Conservation (phyloP, 2,329 filamentous ascomycete genomes). For the Pseudocercospora crystallina region DNA sequence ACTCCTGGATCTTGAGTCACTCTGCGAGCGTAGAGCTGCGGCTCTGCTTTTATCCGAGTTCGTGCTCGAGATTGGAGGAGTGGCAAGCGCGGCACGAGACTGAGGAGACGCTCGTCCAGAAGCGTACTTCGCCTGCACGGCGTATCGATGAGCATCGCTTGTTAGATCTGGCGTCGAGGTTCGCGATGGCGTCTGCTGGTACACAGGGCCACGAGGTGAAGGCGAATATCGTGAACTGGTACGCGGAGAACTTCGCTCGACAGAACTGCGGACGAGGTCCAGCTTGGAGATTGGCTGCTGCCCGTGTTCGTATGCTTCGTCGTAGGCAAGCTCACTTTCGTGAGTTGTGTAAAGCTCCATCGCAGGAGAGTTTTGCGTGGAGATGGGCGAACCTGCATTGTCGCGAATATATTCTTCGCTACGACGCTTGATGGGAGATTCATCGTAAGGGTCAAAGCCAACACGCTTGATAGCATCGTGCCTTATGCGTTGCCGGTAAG, state of each 20-base stretch:
- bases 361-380: slow-evolving; percentile 10
- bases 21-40: slow-evolving; percentile 18
- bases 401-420: slow-evolving; percentile 61
- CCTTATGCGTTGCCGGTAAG: slow-evolving; percentile 60
- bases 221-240: slow-evolving; percentile 12
- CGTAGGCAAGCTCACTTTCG: slow-evolving; percentile 10
- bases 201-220: slow-evolving; percentile 13
- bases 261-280: slow-evolving; percentile 9
- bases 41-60: slow-evolving; percentile 17
- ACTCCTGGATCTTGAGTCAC: slow-evolving; percentile 22
- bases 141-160: slow-evolving; percentile 18
- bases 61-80: slow-evolving; percentile 19
- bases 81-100: slow-evolving; percentile 9
- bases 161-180: slow-evolving; percentile 21
- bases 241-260: slow-evolving; percentile 4
- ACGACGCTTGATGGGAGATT: slow-evolving; percentile 65
- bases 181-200: slow-evolving; percentile 26
- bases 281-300: slow-evolving; percentile 17
- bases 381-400: slow-evolving; percentile 10
- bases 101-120: slow-evolving; percentile 2
- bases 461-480: slow-evolving; percentile 61
- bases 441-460: slow-evolving; percentile 71
- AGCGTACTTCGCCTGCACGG: slow-evolving; percentile 16
- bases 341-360: neutral
- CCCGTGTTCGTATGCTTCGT: slow-evolving; percentile 23